These are phyloP conservation scores for Decorospora gaudefroyi DNA, from an alignment of 2,329 filamentous ascomycete genomes.

Conservation along the genomic window DNA sequence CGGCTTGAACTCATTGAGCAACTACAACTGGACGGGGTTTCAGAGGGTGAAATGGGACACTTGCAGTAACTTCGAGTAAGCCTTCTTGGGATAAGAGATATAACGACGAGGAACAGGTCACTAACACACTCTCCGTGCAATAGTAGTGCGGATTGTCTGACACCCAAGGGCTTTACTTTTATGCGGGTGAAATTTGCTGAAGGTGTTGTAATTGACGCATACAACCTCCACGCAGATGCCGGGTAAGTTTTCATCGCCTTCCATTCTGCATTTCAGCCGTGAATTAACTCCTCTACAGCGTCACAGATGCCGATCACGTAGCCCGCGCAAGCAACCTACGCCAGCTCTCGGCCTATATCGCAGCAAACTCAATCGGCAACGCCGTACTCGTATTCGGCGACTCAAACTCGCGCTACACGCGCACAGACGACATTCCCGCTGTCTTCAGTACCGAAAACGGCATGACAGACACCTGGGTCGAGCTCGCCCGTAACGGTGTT, in stretches of 20 bases:
- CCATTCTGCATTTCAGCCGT: not conserved
- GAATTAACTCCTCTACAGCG: constrained; percentile 30
- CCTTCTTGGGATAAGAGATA: not conserved
- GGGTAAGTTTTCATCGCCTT: constrained; percentile 46
- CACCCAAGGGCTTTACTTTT: constrained; percentile 71
- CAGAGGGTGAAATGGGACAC: constrained; percentile 62
- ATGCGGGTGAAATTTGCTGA: constrained; percentile 62
- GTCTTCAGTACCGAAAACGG: constrained; percentile 58
- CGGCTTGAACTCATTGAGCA: constrained; percentile 67
- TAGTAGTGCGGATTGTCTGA: constrained; percentile 64
- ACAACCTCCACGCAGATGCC: constrained; percentile 70
- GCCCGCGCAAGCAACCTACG: constrained; percentile 64
- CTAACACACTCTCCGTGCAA: not conserved
- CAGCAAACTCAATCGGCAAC: constrained; percentile 61
- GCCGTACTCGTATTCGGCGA: constrained; percentile 68
- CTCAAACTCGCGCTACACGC: constrained; percentile 68
- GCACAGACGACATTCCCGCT: constrained; percentile 57
- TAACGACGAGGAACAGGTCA: not conserved
- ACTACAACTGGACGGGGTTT: constrained; percentile 61
- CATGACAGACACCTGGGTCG: constrained; percentile 64
- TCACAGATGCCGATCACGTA: constrained; percentile 56
- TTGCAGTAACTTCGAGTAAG: constrained; percentile 55
- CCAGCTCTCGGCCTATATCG: constrained; percentile 64
- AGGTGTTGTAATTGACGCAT: constrained; percentile 64
- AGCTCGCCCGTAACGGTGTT: constrained; percentile 50